Conservation (phyloP, 371 early-diverging fungal species). For the Syncephalis plumigaleata region DNA sequence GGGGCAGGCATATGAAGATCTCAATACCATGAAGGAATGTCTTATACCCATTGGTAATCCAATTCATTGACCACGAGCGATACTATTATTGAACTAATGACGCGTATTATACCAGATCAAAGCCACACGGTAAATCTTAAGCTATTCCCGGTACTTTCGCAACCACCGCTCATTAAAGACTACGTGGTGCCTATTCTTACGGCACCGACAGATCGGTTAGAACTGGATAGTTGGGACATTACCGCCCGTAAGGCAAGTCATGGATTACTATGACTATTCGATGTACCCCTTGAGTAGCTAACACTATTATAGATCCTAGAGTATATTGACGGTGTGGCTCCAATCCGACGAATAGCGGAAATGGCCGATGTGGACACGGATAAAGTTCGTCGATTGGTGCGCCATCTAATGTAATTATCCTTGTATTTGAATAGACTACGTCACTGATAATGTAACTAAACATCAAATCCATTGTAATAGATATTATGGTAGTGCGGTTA, state of each 20-base stretch:
- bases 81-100: neutral
- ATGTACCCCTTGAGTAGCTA: neutral
- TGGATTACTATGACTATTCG: neutral
- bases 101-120: conserved; percentile 16
- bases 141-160: conserved; percentile 60
- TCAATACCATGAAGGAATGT: conserved; percentile 73
- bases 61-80: neutral
- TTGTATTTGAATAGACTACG: too few relatives aligned
- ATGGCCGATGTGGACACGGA: conserved; percentile 52
- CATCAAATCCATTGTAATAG: too few relatives aligned
- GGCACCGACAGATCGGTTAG: conserved; percentile 39
- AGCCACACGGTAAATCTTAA: conserved; percentile 64
- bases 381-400: conserved; percentile 53
- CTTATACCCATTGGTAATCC: conserved; percentile 67
- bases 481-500: conserved; percentile 64
- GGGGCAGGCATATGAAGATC: conserved; percentile 69
- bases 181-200: conserved; percentile 72
- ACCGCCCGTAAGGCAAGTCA: conserved; percentile 44
- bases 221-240: conserved; percentile 68
- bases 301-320: conserved; percentile 24
- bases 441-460: too few relatives aligned
- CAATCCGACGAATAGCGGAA: conserved; percentile 55
- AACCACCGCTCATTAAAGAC: conserved; percentile 55
- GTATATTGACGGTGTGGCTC: conserved; percentile 57
- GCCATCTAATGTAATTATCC: conserved; percentile 64